phyloP scores from a whole-genome alignment of 225 moss, liverwort and hornwort genomes.

The Takakia lepidozioides region DNA sequence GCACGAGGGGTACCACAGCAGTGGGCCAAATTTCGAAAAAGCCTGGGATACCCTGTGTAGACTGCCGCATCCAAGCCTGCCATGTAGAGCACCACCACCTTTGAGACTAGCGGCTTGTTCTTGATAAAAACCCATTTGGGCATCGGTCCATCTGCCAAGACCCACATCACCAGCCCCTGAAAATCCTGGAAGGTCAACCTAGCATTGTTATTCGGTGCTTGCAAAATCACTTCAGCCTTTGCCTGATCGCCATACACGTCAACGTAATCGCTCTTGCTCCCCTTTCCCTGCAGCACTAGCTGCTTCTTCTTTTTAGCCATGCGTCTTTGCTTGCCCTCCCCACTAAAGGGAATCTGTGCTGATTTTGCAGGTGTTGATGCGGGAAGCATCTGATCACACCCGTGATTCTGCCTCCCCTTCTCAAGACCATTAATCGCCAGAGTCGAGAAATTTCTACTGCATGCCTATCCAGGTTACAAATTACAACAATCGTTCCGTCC shows the following conservation, averaged over 20 bases:
- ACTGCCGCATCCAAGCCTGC: constrained; percentile 82
- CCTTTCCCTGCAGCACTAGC: constrained; percentile 57
- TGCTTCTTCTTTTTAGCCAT: constrained; percentile 79
- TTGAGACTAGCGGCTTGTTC: constrained; percentile 90
- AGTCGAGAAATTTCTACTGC: too few species aligned
- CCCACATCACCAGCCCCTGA: constrained; percentile 71
- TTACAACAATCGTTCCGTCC: too few species aligned
- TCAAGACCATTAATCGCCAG: too few species aligned
- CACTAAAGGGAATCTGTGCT: too few species aligned
- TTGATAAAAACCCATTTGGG: constrained; percentile 91
- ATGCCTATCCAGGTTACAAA: too few species aligned
- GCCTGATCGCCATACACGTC: constrained; percentile 78
- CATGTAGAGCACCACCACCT: constrained; percentile 70
- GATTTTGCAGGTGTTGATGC: too few species aligned
- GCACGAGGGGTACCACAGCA: constrained; percentile 78
- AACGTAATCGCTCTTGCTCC: constrained; percentile 51
- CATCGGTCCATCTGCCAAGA: constrained; percentile 71
- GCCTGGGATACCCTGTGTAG: constrained; percentile 47
- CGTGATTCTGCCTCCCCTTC: too few species aligned
- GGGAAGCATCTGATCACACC: too few species aligned
- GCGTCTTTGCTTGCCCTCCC: constrained; percentile 41
- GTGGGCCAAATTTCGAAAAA: constrained; percentile 41
- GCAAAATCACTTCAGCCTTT: constrained; percentile 64
- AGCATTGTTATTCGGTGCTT: constrained; percentile 34
- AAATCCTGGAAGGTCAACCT: constrained; percentile 61